Conservation (phyloP, 495 filamentous ascomycete species). For the Lasiosphaeria ovina region DNA sequence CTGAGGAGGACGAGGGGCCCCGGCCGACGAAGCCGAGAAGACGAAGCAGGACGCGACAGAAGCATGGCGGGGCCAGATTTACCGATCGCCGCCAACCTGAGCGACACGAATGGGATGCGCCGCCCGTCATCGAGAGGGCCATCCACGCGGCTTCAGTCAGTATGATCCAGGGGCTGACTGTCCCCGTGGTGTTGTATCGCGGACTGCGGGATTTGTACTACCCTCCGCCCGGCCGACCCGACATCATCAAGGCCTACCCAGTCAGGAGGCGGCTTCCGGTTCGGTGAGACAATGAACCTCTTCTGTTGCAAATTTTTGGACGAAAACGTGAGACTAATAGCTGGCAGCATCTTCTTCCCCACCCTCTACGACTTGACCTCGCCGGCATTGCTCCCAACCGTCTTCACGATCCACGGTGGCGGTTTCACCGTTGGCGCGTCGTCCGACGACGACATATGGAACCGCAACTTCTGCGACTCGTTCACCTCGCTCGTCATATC, state of each 20-base stretch:
- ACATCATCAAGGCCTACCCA: conserved; percentile 34
- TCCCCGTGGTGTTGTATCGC: conserved; percentile 25
- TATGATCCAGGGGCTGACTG: conserved; percentile 20
- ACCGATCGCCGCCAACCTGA: conserved; percentile 5
- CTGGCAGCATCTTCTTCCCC: conserved; percentile 38
- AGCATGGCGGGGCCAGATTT: conserved; percentile 1
- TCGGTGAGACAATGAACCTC: conserved; percentile 25
- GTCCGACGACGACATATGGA: conserved; percentile 40
- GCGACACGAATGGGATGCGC: conserved; percentile 26
- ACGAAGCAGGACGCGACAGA: conserved; percentile 8
- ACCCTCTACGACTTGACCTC: conserved; percentile 31
- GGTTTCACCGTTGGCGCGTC: conserved; percentile 34
- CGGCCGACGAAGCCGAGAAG: conserved; percentile 9
- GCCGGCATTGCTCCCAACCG: conserved; percentile 29
- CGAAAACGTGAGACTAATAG: neutral
- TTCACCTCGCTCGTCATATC: conserved; percentile 33
- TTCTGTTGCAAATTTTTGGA: neutral
- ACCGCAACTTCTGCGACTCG: conserved; percentile 32
- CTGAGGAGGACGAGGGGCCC: neutral
- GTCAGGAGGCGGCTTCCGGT: conserved; percentile 32
- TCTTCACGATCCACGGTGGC: conserved; percentile 42
- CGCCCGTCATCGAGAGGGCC: conserved; percentile 26
- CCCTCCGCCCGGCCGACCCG: conserved; percentile 26
- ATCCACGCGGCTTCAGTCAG: conserved; percentile 29
- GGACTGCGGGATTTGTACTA: conserved; percentile 26